A percentile compares a stretch with the other conserved stretches of the same genome.
phyloP scores from a whole-genome alignment of 73 alveolate species.

The Stentor roeselii region DNA sequence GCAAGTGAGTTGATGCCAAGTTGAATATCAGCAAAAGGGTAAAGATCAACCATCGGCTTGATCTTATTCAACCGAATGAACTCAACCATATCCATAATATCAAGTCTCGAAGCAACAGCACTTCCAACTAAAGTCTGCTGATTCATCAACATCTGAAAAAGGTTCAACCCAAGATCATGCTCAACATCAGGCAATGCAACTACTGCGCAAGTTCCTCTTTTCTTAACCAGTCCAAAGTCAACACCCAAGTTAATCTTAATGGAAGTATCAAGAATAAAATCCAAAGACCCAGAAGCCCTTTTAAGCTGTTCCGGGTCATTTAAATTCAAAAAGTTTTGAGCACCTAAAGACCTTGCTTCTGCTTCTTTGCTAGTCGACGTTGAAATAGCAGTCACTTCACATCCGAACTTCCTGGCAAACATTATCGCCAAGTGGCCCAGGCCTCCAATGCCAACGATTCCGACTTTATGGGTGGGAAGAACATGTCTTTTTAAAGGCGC shows the following conservation, averaged over 20 bases:
- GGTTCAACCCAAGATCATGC: constrained; percentile 36
- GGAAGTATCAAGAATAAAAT: constrained; percentile 48
- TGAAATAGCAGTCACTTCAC: constrained; percentile 61
- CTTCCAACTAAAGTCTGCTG: constrained; percentile 40
- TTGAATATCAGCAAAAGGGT: not conserved
- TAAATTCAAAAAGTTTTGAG: constrained; percentile 52
- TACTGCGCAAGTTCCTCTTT: constrained; percentile 46
- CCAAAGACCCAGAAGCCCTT: constrained; percentile 45
- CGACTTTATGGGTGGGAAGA: constrained; percentile 55
- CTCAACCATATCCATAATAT: constrained; percentile 40
- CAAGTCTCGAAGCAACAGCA: constrained; percentile 53
- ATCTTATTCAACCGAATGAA: constrained; percentile 33
- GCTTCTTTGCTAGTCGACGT: constrained; percentile 52
- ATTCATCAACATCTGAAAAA: constrained; percentile 38
- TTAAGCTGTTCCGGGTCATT: constrained; percentile 46
- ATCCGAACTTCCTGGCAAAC: constrained; percentile 59
- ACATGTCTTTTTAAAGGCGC: constrained; percentile 60
- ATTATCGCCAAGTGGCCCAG: constrained; percentile 72
- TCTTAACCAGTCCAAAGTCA: constrained; percentile 28
- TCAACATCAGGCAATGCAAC: constrained; percentile 59
- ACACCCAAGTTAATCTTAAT: constrained; percentile 30
- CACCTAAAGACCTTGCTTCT: constrained; percentile 62
- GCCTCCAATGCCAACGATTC: constrained; percentile 78
- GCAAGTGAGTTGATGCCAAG: not conserved
- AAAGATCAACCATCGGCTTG: constrained; percentile 35